Evolutionary conservation across 176 grass and related monocot species (phyloP).

Genomic region (Aegilops sharonensis): DNA sequence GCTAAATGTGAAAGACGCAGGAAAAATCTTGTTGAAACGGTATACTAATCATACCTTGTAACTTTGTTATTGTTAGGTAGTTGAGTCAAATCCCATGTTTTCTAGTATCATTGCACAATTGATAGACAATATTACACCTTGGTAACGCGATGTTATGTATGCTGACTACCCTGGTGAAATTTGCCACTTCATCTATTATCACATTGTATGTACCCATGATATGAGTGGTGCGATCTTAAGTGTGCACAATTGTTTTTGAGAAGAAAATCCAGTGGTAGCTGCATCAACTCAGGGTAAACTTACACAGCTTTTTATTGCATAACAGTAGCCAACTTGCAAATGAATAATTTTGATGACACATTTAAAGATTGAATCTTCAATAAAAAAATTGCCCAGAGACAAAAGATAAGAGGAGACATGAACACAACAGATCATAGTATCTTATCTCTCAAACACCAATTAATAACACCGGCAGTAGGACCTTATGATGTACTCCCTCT

Average conservation of each 20-base stretch:
- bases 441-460: neutral
- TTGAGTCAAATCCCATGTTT: neutral
- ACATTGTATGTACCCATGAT: neutral
- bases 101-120: neutral
- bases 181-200: neutral
- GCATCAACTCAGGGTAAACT: neutral
- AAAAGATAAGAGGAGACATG: too few species aligned
- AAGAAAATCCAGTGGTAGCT: neutral
- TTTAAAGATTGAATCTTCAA: too few species aligned
- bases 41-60: constrained; percentile 26
- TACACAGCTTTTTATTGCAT: constrained; percentile 1
- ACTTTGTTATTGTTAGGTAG: neutral
- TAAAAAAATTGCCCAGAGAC: too few species aligned
- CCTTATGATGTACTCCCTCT: neutral
- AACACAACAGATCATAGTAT: neutral
- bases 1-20: constrained; percentile 84
- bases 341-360: neutral
- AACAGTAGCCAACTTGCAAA: neutral
- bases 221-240: neutral
- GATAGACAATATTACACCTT: neutral
- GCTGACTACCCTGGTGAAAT: neutral
- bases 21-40: constrained; percentile 96
- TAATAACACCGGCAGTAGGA: neutral
- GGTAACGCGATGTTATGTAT: neutral
- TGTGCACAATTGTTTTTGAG: neutral